These are phyloP conservation scores for Penicillium coffeae DNA, from an alignment of 495 filamentous ascomycete species.

Conservation along the genomic window DNA sequence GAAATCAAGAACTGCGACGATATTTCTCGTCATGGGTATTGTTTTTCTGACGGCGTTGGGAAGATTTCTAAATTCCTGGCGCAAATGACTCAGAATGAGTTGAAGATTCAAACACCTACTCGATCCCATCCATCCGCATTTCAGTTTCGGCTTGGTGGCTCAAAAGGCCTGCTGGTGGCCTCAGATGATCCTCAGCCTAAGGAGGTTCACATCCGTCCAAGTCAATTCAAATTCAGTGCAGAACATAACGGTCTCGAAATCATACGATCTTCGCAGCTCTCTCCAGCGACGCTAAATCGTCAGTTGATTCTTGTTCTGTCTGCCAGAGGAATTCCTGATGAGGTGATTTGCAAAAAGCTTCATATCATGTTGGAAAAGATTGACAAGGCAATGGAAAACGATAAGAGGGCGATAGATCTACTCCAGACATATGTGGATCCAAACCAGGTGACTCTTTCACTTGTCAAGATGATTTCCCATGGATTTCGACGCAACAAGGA, in stretches of 20 bases:
- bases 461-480: conserved; percentile 70
- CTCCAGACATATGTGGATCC: conserved; percentile 78
- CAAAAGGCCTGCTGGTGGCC: conserved; percentile 80
- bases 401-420: conserved; percentile 56
- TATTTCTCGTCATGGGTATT: conserved; percentile 59
- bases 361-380: conserved; percentile 59
- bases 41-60: conserved; percentile 90
- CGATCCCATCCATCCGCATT: conserved; percentile 67
- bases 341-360: conserved; percentile 65
- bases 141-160: conserved; percentile 88
- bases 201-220: conserved; percentile 72
- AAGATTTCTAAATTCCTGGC: conserved; percentile 82
- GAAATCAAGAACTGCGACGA: conserved; percentile 53
- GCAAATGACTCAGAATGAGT: conserved; percentile 59
- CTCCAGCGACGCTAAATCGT: conserved; percentile 74
- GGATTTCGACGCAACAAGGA: conserved; percentile 76
- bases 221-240: conserved; percentile 84
- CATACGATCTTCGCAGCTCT: conserved; percentile 71
- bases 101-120: conserved; percentile 48
- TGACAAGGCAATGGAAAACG: conserved; percentile 62
- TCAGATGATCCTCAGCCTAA: conserved; percentile 56
- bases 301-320: conserved; percentile 86
- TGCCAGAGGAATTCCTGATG: conserved; percentile 65
- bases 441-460: conserved; percentile 69
- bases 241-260: conserved; percentile 73